These are phyloP conservation scores for Caloboletus firmus DNA, from an alignment of 1,284 basidiomycete genomes.

Conservation along the genomic window DNA sequence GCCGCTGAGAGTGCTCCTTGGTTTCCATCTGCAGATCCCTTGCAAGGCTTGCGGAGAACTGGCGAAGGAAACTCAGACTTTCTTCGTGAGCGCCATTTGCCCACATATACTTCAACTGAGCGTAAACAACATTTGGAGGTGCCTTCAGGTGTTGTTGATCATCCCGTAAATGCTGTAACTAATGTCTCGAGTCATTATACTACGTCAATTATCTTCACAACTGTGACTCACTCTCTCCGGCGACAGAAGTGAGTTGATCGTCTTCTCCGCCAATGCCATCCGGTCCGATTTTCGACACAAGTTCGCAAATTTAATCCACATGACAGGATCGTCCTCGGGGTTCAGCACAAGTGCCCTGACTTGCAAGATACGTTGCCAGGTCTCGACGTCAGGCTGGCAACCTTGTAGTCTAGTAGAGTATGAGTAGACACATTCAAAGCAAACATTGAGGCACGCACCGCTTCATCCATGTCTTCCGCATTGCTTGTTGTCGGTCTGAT, in stretches of 20 bases:
- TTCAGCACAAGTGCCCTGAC: conserved; percentile 93
- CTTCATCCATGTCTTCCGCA: conserved; percentile 95
- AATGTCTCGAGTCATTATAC: conserved; percentile 2
- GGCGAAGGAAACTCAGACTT: conserved; percentile 82
- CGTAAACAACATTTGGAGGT: conserved; percentile 95
- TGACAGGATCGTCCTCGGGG: conserved; percentile 92
- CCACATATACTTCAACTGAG: conserved; percentile 98
- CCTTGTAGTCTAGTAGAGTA: conserved; percentile 72
- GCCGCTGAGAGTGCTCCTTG: conserved; percentile 44
- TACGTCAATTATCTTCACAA: conserved; percentile 10
- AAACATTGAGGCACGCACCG: conserved; percentile 47
- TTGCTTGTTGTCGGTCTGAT: conserved; percentile 83
- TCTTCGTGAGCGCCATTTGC: conserved; percentile 79
- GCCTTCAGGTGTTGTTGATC: conserved; percentile 69
- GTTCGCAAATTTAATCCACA: conserved; percentile 96
- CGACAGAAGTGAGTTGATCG: conserved; percentile 87
- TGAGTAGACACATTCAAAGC: conserved; percentile 3
- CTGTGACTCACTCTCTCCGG: conserved; percentile 51
- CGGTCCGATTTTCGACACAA: conserved; percentile 84
- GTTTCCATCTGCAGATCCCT: conserved; percentile 72
- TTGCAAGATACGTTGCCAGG: conserved; percentile 98
- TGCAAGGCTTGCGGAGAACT: conserved; percentile 78
- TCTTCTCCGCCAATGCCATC: conserved; percentile 93
- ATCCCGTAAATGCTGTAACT: conserved; percentile 44
- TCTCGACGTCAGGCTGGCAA: conserved; percentile 97